phyloP scores from a whole-genome alignment of 225 moss, liverwort and hornwort species.

The Antitrichia curtipendula region DNA sequence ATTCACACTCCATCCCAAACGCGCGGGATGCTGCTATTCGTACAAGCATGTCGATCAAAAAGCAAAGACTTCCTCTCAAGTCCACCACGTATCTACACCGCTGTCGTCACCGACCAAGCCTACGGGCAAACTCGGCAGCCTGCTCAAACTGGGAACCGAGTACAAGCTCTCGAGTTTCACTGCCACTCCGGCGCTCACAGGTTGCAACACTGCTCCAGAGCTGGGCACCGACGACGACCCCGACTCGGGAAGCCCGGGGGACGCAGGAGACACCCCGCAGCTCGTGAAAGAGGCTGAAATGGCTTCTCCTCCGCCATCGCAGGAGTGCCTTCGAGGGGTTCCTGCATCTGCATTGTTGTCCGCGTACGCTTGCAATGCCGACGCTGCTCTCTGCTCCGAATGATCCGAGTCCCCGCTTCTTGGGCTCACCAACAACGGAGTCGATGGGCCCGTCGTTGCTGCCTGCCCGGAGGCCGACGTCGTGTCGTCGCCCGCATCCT shows the following conservation, averaged over 20 bases:
- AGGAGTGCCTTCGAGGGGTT: neutral
- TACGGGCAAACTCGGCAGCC: constrained; percentile 24
- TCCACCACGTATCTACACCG: constrained; percentile 57
- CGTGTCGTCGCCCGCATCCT: constrained; percentile 21
- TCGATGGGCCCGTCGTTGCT: constrained; percentile 17
- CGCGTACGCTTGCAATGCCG: neutral
- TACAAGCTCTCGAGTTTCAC: constrained; percentile 23
- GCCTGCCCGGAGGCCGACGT: constrained; percentile 41
- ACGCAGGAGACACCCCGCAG: constrained; percentile 10
- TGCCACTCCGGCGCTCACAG: neutral
- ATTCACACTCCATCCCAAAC: constrained; percentile 5
- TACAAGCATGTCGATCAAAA: constrained; percentile 1
- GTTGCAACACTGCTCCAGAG: neutral
- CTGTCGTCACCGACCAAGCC: constrained; percentile 30
- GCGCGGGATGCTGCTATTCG: neutral
- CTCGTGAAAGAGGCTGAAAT: constrained; percentile 15
- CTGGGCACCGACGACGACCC: neutral
- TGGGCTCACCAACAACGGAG: constrained; percentile 29
- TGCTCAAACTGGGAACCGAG: constrained; percentile 4
- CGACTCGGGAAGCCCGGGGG: constrained; percentile 5
- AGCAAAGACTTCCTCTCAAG: neutral
- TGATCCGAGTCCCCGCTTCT: constrained; percentile 32
- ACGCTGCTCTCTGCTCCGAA: constrained; percentile 3
- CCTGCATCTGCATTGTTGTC: constrained; percentile 17
- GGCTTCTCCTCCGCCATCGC: constrained; percentile 17